A percentile compares a stretch with the other conserved stretches of the same genome.
Evolutionary conservation across 2,329 filamentous ascomycete genomes (phyloP).

Genomic region (Xylaria sp.): DNA sequence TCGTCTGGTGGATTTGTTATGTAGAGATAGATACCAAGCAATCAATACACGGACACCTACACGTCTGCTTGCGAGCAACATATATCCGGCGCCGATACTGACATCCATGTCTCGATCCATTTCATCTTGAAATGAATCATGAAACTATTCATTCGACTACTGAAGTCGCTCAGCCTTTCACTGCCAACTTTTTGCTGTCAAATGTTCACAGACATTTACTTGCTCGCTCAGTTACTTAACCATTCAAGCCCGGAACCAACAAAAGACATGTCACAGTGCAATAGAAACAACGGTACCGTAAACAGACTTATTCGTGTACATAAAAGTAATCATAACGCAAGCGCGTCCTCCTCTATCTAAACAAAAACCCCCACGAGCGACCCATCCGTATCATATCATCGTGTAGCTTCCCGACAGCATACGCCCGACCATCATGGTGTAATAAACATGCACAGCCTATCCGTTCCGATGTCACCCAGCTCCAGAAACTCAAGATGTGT

Average conservation of each 20-base stretch:
- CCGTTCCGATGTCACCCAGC: conserved; percentile 3
- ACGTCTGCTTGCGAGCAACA: not conserved
- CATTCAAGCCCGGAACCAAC: not conserved
- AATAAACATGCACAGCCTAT: not conserved
- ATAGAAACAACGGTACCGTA: not conserved
- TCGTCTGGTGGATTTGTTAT: not conserved
- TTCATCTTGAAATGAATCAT: not conserved
- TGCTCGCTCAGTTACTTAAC: not conserved
- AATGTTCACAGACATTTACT: not conserved
- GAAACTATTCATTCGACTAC: not conserved
- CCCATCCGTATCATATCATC: not conserved
- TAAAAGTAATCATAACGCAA: not conserved
- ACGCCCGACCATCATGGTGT: not conserved
- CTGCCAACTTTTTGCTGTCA: not conserved
- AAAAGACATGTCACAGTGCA: not conserved
- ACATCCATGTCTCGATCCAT: not conserved
- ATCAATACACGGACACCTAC: not conserved
- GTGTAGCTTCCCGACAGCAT: not conserved
- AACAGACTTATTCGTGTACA: not conserved
- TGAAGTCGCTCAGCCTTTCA: not conserved
- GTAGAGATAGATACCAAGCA: not conserved
- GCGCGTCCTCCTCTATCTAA: conserved; percentile 1
- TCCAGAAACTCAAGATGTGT: not conserved
- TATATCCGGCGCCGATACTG: not conserved
- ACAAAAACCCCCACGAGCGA: not conserved